Percentiles rank a stretch among this genome's conserved stretches.
Conservation (phyloP, 192 early-diverging fungal species). For the Coemansia sp. region DNA sequence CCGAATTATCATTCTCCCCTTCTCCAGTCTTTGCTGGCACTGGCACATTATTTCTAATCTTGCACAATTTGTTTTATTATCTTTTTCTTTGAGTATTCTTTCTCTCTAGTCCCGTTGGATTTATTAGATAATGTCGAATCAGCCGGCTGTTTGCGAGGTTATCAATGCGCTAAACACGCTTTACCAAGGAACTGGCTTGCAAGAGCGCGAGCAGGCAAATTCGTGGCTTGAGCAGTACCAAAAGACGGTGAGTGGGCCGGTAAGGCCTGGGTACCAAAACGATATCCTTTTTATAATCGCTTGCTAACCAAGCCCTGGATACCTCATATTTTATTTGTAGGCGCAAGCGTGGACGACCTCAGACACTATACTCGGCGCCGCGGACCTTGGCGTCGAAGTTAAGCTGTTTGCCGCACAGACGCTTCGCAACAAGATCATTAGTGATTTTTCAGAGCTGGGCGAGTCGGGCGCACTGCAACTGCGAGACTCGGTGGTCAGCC, state of each 20-base stretch:
- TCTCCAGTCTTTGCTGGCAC: too few relatives aligned
- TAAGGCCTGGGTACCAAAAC: too few relatives aligned
- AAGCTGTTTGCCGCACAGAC: slow-evolving; percentile 93
- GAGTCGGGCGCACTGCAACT: slow-evolving; percentile 58
- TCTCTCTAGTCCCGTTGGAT: background rate
- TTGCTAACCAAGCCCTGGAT: background rate
- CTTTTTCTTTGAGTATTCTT: background rate
- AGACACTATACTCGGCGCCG: slow-evolving; percentile 65
- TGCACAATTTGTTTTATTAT: background rate
- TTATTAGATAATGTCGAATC: slow-evolving; percentile 13
- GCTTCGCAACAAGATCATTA: slow-evolving; percentile 85
- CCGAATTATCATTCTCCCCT: too few relatives aligned
- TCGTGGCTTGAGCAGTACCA: slow-evolving; percentile 84
- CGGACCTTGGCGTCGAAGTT: slow-evolving; percentile 55
- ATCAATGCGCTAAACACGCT: slow-evolving; percentile 42
- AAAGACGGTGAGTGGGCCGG: slow-evolving; percentile 75
- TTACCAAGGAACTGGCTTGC: slow-evolving; percentile 35
- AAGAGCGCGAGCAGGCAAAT: slow-evolving; percentile 58
- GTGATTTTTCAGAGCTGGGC: slow-evolving; percentile 76
- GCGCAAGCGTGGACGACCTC: slow-evolving; percentile 81
- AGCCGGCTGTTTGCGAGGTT: slow-evolving; percentile 24
- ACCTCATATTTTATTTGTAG: slow-evolving; percentile 38
- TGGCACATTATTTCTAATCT: too few relatives aligned
- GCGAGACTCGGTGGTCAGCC: slow-evolving; percentile 74
- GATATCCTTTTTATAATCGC: background rate